Base-by-base conservation (phyloP, 805 yeast genomes). In the Pichia sporocuriosa region DNA sequence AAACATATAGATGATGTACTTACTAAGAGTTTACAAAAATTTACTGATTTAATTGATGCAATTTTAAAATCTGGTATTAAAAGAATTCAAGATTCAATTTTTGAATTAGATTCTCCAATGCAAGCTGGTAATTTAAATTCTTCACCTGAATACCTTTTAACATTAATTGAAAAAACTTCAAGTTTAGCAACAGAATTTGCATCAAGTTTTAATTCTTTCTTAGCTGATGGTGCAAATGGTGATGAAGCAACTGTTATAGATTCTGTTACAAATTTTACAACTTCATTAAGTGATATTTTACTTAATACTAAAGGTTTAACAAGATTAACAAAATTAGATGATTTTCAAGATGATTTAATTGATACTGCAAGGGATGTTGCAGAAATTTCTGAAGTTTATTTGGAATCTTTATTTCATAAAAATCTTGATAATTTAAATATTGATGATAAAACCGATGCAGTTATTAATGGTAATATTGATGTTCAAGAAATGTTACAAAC, bases 101-200 rank as follows among this genome's bases (percentile, higher is more conserved):
- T 75, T 54, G 87, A 81, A 52, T 66, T 85, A 46, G 81, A 78
- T 42, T 81, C 89, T 4, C 85, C 93, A 24, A 75, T 82, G 76
- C 86, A 83, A 60, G 85, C 87, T 4, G 93, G 93, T 42, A 84
- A 84, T 56, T 77, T 79, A 50, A 79, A 79, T 57, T 71, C 93
- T 2, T 75, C 90, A 0, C 84, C 90, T 3, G 79, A 75, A 49
- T 81, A 75, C 52, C 61, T 82, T 19, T 65, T 80, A 27, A 79
- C 90, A 0, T 66, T 84, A 31, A 67, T 81, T 47, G 96, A 88
- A 56, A 73, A 79, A 48, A 72, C 82, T 16, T 75, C 86, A 0
- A 74, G 78, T 30, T 66, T 75, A 13, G 87, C 89, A 0, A 84
- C 89, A 6, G 89, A 82, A 30, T 85, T 88, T 60, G 84, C 95